Conservation (phyloP, 805 yeast species). For the Monosporozyma yasuniensis region DNA sequence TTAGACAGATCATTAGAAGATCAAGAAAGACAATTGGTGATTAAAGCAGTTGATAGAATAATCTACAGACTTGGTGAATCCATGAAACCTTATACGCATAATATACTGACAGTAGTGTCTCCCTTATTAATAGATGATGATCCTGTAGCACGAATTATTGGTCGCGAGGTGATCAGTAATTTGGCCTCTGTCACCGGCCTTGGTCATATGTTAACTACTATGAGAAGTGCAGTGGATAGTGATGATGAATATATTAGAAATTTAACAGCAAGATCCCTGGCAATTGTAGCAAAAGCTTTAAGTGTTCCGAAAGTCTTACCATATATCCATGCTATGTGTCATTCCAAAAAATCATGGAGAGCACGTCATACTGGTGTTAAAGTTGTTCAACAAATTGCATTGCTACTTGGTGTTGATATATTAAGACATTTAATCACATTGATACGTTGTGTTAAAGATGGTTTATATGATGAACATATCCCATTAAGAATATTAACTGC, state of each 20-base stretch:
- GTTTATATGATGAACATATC: constrained; percentile 57
- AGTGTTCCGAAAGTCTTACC: constrained; percentile 70
- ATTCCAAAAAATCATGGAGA: constrained; percentile 67
- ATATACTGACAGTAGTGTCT: constrained; percentile 61
- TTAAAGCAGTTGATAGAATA: constrained; percentile 65
- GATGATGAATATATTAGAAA: constrained; percentile 74
- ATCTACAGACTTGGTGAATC: constrained; percentile 55
- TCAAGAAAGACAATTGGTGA: constrained; percentile 73
- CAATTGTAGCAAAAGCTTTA: constrained; percentile 71
- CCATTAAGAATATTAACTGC: constrained; percentile 67
- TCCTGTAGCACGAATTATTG: constrained; percentile 61
- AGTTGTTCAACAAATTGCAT: constrained; percentile 67
- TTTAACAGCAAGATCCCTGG: constrained; percentile 68
- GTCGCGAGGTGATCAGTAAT: constrained; percentile 67
- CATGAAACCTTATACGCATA: constrained; percentile 64
- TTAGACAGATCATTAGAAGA: constrained; percentile 66
- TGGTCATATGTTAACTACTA: constrained; percentile 63
- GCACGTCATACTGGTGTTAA: constrained; percentile 79
- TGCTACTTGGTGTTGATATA: constrained; percentile 58
- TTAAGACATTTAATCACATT: constrained; percentile 64
- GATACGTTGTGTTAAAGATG: constrained; percentile 49
- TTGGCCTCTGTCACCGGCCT: constrained; percentile 77
- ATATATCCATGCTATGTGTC: constrained; percentile 70
- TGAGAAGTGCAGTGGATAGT: constrained; percentile 77
- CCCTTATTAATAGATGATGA: constrained; percentile 80